These are phyloP conservation scores for Globisporangium cylindrosporum DNA, from an alignment of 352 stramenopile genomes.

Conservation along the genomic window DNA sequence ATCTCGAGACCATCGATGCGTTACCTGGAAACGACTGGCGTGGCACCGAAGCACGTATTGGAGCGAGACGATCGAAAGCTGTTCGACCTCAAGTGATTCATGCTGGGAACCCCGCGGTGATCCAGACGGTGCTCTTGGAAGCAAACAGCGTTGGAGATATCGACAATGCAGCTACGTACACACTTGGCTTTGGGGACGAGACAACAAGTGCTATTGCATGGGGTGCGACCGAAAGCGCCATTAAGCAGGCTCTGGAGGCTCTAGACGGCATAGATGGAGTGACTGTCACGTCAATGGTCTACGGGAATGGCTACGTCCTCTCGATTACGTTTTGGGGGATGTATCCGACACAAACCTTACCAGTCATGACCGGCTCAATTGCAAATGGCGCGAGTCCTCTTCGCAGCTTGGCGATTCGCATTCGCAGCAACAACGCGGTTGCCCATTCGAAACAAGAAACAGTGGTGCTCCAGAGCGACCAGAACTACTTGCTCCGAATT, in stretches of 20 bases:
- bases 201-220: conserved; percentile 40
- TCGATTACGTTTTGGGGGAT: conserved; percentile 86
- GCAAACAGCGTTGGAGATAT: conserved; percentile 26
- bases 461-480: conserved; percentile 52
- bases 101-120: conserved; percentile 48
- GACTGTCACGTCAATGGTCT: conserved; percentile 35
- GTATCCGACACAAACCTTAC: conserved; percentile 54
- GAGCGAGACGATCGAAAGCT: conserved; percentile 34
- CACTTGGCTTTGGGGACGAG: conserved; percentile 49
- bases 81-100: conserved; percentile 38
- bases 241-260: conserved; percentile 44
- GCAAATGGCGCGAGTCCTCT: conserved; percentile 16
- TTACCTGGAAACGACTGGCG: conserved; percentile 58
- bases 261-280: conserved; percentile 55
- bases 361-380: conserved; percentile 33
- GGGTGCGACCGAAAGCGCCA: conserved; percentile 19
- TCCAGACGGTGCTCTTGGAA: conserved; percentile 55
- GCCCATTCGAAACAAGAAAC: conserved; percentile 49
- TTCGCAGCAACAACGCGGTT: conserved; percentile 51
- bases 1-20: conserved; percentile 55
- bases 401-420: conserved; percentile 33
- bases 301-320: conserved; percentile 67
- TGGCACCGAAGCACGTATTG: conserved; percentile 50
- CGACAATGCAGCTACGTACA: conserved; percentile 36
- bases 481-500: conserved; percentile 52